phyloP scores from a whole-genome alignment of 106 monocot genomes.

The Allium sativum region DNA sequence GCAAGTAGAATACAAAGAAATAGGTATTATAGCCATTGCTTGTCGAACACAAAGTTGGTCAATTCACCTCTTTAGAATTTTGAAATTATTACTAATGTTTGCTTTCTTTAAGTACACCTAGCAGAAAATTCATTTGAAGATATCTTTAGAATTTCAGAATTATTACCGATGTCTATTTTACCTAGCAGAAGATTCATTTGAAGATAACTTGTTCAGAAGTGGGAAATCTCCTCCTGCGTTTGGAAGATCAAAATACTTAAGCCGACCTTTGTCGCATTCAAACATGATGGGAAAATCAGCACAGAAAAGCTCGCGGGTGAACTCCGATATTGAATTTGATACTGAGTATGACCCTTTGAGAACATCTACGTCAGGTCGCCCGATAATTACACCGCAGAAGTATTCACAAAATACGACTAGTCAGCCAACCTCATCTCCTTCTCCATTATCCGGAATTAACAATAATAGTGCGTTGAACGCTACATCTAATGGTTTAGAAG shows the following conservation, averaged over 20 bases:
- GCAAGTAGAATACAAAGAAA: constrained; percentile 10
- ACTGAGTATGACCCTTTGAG: constrained; percentile 4
- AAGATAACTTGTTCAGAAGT: background rate
- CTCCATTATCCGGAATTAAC: constrained; percentile 1
- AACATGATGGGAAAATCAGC: constrained; percentile 21
- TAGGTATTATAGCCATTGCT: constrained; percentile 8
- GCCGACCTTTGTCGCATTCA: constrained; percentile 7
- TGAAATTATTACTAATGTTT: no score
- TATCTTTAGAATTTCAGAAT: no score
- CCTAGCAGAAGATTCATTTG: constrained; percentile 23
- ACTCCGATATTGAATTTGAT: constrained; percentile 23
- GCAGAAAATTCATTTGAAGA: constrained; percentile 26
- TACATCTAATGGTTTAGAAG: constrained; percentile 6
- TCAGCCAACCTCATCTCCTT: constrained; percentile 6
- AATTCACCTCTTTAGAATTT: no score
- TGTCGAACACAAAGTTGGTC: no score
- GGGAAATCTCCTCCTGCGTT: background rate
- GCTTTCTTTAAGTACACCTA: background rate
- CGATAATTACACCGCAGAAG: constrained; percentile 5
- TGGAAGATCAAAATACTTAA: background rate
- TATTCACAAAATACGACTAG: constrained; percentile 5
- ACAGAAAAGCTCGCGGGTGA: background rate
- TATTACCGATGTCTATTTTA: no score
- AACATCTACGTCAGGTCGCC: constrained; percentile 2
- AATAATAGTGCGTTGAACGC: constrained; percentile 1